A percentile compares a stretch with the other conserved stretches of the same genome.
Conservation (phyloP, 169 alveolate species). For the Blepharisma undulans region DNA sequence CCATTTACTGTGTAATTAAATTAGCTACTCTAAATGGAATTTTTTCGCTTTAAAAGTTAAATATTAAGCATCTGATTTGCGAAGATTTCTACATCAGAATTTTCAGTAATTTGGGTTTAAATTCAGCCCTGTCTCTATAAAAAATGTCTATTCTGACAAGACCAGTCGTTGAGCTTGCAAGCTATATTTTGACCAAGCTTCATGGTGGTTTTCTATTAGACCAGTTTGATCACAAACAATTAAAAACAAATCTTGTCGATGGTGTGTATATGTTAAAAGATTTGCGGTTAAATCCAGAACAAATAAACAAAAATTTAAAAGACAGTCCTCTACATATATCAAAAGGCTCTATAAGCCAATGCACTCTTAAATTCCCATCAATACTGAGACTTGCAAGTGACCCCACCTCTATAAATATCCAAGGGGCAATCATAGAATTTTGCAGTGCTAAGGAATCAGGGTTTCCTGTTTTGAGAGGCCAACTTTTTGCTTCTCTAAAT, state of each 20-base stretch:
- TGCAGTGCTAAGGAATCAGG: slow-evolving; percentile 3
- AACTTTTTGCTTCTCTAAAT: background rate
- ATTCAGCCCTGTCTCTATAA: background rate
- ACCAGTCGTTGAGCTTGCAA: slow-evolving; percentile 26
- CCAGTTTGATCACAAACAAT: background rate
- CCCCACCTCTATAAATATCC: background rate
- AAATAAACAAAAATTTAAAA: background rate
- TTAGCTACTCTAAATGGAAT: no score
- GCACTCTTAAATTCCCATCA: background rate
- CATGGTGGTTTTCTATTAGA: slow-evolving; percentile 26
- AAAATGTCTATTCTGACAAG: slow-evolving; percentile 42
- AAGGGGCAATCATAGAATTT: background rate
- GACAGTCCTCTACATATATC: background rate
- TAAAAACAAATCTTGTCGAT: background rate
- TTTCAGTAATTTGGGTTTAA: no score
- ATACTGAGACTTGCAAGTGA: background rate
- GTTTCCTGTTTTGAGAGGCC: background rate
- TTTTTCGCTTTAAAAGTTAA: no score
- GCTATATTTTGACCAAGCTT: slow-evolving; percentile 14
- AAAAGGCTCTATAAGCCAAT: background rate
- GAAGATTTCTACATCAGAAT: slow-evolving; percentile 65
- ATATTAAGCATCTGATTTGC: slow-evolving; percentile 56
- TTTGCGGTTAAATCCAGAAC: background rate
- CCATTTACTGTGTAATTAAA: no score
- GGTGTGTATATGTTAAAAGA: slow-evolving; percentile 22